Base-by-base conservation (phyloP, 331 rosid genomes). In the Quercus phellos region DNA sequence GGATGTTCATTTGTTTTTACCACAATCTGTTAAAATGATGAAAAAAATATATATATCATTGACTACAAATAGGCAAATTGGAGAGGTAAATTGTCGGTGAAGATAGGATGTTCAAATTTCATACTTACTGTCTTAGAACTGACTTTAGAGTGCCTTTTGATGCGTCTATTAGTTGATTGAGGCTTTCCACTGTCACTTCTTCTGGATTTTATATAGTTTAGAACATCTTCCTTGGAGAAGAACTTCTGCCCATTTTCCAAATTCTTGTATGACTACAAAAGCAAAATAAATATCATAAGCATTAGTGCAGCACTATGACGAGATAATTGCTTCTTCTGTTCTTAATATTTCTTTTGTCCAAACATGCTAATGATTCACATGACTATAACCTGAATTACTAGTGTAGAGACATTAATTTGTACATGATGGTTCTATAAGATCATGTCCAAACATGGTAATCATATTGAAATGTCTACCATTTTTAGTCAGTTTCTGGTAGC, bases 121-220 rank as follows among this genome's bases (percentile, higher is more conserved):
- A 72, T 54, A 85, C 90, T 76, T 82, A 92, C 99, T 82, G 86
- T 85, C 29, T 63, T 77, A 43, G 89, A 77, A 59, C 74, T 82
- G 77, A 55, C 53, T 78, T 70, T 70, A 17, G 75, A 68, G 63
- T 70, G 80, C 22, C 59, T 76, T 54, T 29, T 51, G 30, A 24
- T 55, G 24, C 27, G 59, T 30, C 53, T 14, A 24, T 74, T 75
- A 79, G 83, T 73, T 56, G 78, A 78, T 72, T 70, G 81, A 72
- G 84, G 68, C 74, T 51, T 80, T 61, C 70, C 60, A 5, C 78
- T 8, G 0, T 10, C 13, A 10, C 51, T 14, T 30, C 61, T 70
- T 42, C 66, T 78, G 79, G 76, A 85, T 81, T 77, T 80, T 70
- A 69, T 50, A 69, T 73, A 56, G 70, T 74, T 29, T 75, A 84